Evolutionary conservation across 1,284 basidiomycete genomes (phyloP).

Genomic region (Caloboletus firmus): DNA sequence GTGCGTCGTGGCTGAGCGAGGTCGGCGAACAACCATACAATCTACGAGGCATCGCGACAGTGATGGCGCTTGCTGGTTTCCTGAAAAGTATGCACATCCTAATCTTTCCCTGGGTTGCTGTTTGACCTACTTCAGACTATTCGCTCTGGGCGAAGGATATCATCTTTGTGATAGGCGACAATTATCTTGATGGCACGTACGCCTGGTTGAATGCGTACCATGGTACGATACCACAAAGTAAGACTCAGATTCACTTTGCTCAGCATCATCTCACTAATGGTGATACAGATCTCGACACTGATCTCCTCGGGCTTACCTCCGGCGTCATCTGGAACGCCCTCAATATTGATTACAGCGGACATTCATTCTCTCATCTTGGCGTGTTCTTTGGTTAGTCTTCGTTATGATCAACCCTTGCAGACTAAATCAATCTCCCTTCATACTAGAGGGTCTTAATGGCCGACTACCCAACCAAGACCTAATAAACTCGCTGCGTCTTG

Average conservation of each 20-base stretch:
- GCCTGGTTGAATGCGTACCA: constrained; percentile 90
- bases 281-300: constrained; percentile 59
- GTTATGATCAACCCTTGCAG: background rate
- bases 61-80: constrained; percentile 82
- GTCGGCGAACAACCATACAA: constrained; percentile 67
- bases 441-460: constrained; percentile 89
- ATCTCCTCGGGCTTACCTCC: constrained; percentile 62
- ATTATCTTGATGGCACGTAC: constrained; percentile 87
- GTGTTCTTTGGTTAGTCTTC: constrained; percentile 77
- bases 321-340: constrained; percentile 94
- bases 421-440: background rate
- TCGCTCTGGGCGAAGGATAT: constrained; percentile 95
- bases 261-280: background rate
- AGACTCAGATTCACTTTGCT: constrained; percentile 19
- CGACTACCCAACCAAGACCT: constrained; percentile 96
- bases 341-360: constrained; percentile 93
- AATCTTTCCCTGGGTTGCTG: background rate
- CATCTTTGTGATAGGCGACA: constrained; percentile 88
- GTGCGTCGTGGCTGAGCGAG: constrained; percentile 84
- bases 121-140: constrained; percentile 54
- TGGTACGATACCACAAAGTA: constrained; percentile 67
- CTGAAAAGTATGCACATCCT: constrained; percentile 62
- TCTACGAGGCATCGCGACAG: constrained; percentile 80
- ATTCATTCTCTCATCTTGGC: constrained; percentile 93
- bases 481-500: constrained; percentile 78